Base-by-base conservation (phyloP, 2,329 filamentous ascomycete species). In the Alternaria sp. region DNA sequence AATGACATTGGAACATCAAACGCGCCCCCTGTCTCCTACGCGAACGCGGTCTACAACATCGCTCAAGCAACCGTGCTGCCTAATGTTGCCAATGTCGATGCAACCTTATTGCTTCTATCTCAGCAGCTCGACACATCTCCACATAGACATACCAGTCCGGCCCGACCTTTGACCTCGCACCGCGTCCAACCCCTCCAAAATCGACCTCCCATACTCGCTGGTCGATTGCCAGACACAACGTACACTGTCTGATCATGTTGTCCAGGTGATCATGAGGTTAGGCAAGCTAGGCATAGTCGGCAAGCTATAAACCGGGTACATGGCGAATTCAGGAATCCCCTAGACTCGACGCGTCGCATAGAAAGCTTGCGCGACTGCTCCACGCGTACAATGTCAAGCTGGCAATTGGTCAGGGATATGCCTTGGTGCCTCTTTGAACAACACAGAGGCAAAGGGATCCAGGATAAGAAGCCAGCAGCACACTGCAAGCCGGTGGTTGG, bases 331-430 rank as follows among this genome's bases (percentile, higher is more conserved):
- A 2, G 30, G 28, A 23, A 40, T 40, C 19, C 2, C 47, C 13
- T 12, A 50, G 30, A 57, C 30, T 40, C n/a, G 55, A 49, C 49
- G 43, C 43, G 59, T 53, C 54, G 36, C 44, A 43, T 51, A 23
- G 43, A 21, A 26, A 53, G 23, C 40, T 44, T 36, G 59, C 28
- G 43, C 30, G 30, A 36, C 23, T 47, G 26, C 46, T 21, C 15
- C 19, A 28, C 17, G n/a, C 19, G 21, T 26, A 40, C 19, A 15
- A 52, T 40, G 3, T 30, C 6, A 8, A 15, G 9, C 23, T n/a
- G 28, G 11, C 11, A 23, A 36, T n/a, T 40, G 30, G 21, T n/a
- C 11, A n/a, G 30, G 30, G 28, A 19, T 25, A 10, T n/a, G 2
- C 36, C 13, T 9, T 17, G 9, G 30, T 40, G 36, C 1, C 28